Conservation (phyloP, 768 basidiomycete genomes). For the Boletus tylopilopsis region DNA sequence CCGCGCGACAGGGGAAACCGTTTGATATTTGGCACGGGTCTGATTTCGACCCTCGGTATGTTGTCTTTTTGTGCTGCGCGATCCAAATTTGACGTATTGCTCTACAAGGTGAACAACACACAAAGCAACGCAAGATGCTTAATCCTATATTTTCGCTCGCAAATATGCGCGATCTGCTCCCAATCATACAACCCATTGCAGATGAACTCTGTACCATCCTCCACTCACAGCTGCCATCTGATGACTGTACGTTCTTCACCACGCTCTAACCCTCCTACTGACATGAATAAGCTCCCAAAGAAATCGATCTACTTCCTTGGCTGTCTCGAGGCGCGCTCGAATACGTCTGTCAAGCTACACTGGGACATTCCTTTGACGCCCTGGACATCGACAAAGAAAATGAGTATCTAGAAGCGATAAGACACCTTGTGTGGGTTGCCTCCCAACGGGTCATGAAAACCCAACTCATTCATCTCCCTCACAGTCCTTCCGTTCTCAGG, state of each 20-base stretch:
- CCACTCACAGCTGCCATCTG: slow-evolving; percentile 16
- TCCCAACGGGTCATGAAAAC: neutral
- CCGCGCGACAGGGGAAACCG: slow-evolving; percentile 19
- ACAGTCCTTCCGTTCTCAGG: slow-evolving; percentile 25
- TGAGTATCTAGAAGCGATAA: slow-evolving; percentile 29
- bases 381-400: slow-evolving; percentile 24
- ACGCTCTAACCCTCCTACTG: neutral
- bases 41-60: slow-evolving; percentile 36
- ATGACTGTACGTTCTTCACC: slow-evolving; percentile 18
- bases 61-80: neutral
- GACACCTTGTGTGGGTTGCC: slow-evolving; percentile 27
- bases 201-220: slow-evolving; percentile 22
- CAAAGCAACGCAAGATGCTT: slow-evolving; percentile 31
- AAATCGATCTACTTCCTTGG: slow-evolving; percentile 35
- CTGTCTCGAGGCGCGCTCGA: slow-evolving; percentile 33
- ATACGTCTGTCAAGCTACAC: slow-evolving; percentile 32
- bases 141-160: slow-evolving; percentile 32
- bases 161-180: slow-evolving; percentile 30
- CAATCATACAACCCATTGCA: slow-evolving; percentile 33
- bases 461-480: neutral
- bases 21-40: slow-evolving; percentile 36
- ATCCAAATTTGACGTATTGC: neutral
- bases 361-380: slow-evolving; percentile 34
- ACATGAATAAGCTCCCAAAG: slow-evolving; percentile 18
- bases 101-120: slow-evolving; percentile 26